These are phyloP conservation scores for Tetracentron sinense DNA, from an alignment of 164 flowering plant species.

Conservation along the genomic window DNA sequence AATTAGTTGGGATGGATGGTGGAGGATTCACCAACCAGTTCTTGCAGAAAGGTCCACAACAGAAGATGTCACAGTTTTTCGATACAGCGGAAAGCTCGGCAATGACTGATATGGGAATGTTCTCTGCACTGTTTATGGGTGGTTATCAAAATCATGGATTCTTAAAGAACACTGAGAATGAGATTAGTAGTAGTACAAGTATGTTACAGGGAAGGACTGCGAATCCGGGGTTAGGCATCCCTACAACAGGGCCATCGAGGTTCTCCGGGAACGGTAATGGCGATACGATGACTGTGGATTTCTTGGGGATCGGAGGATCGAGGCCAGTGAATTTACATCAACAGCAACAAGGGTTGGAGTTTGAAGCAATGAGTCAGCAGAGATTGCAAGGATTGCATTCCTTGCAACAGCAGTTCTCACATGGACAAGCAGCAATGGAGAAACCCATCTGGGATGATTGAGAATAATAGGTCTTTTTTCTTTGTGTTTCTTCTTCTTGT, in stretches of 20 bases:
- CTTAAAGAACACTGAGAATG: conserved; percentile 25
- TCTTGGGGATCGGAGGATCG: conserved; percentile 45
- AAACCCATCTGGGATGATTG: conserved; percentile 36
- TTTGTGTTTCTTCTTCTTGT: too few relatives aligned
- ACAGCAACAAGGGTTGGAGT: conserved; percentile 23
- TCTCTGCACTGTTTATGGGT: conserved; percentile 27
- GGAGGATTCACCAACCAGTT: conserved; percentile 27
- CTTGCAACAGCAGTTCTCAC: conserved; percentile 30
- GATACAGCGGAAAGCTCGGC: conserved; percentile 9
- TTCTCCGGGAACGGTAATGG: conserved; percentile 18
- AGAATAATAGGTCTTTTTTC: neutral
- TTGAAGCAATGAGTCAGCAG: conserved; percentile 31
- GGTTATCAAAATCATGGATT: conserved; percentile 25
- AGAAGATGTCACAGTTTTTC: conserved; percentile 23
- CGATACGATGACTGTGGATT: conserved; percentile 45
- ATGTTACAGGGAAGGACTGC: conserved; percentile 11
- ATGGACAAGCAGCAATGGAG: conserved; percentile 34
- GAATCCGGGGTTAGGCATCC: conserved; percentile 5
- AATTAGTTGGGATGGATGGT: conserved; percentile 20
- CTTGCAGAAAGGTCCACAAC: conserved; percentile 16
- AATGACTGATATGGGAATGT: conserved; percentile 30
- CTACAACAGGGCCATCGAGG: conserved; percentile 9
- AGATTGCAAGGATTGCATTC: conserved; percentile 27
- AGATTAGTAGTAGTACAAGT: conserved; percentile 8
- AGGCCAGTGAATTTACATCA: conserved; percentile 16